phyloP scores from a whole-genome alignment of 768 basidiomycete species.

The Mycena epipterygia region DNA sequence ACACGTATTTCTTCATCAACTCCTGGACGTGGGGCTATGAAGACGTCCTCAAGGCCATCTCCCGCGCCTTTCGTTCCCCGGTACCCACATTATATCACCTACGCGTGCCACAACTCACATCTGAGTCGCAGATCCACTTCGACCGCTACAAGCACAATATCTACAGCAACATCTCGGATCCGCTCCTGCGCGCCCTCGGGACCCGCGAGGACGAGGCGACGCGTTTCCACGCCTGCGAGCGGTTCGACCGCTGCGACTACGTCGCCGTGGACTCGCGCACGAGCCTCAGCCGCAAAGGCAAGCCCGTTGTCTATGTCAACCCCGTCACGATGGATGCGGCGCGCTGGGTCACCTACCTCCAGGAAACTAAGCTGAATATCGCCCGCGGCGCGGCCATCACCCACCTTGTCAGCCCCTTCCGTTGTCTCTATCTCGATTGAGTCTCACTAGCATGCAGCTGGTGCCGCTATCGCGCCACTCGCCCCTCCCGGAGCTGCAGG shows the following conservation, averaged over 20 bases:
- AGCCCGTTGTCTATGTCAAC: conserved; percentile 86
- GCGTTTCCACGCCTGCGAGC: conserved; percentile 95
- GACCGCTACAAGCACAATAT: conserved; percentile 89
- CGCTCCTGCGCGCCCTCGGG: conserved; percentile 70
- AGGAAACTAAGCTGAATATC: conserved; percentile 56
- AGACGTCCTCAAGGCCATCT: conserved; percentile 84
- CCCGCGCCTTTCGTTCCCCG: conserved; percentile 66
- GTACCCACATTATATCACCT: neutral
- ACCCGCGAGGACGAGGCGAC: conserved; percentile 73
- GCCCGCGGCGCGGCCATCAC: conserved; percentile 60
- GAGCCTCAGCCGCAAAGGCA: conserved; percentile 58
- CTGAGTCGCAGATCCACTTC: conserved; percentile 80
- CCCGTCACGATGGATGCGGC: conserved; percentile 77
- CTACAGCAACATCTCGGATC: conserved; percentile 70
- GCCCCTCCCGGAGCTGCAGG: conserved; percentile 85
- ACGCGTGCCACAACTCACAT: neutral
- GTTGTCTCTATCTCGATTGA: neutral
- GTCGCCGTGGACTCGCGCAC: conserved; percentile 56
- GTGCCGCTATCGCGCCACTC: conserved; percentile 92
- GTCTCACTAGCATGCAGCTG: conserved; percentile 59
- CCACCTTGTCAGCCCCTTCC: conserved; percentile 67
- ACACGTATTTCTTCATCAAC: conserved; percentile 89
- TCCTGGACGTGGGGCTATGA: conserved; percentile 98
- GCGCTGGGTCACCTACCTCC: conserved; percentile 65
- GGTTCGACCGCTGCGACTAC: conserved; percentile 78